Evolutionary conservation across 176 grass and related monocot genomes (phyloP).

Genomic region (Alopecurus myosuroides): DNA sequence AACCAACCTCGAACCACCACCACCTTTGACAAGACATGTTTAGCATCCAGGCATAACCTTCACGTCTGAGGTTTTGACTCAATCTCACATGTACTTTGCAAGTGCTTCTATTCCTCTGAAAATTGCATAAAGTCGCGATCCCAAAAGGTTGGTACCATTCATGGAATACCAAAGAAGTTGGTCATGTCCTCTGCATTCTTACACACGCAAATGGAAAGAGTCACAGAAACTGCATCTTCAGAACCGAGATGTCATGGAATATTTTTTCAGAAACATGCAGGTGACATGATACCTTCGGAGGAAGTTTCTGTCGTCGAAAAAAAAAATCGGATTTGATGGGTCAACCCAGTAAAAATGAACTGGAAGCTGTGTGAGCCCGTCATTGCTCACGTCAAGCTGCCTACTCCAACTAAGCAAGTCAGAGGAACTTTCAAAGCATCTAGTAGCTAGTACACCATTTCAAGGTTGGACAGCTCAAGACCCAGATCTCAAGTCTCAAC

Average conservation of each 20-base stretch:
- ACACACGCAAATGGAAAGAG: not conserved
- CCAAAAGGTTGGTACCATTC: not conserved
- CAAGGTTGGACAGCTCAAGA: not conserved
- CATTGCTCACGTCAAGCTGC: slow-evolving; percentile 23
- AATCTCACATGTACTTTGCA: too few species aligned
- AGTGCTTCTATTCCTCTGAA: not conserved
- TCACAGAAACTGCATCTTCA: not conserved
- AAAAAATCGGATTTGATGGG: not conserved
- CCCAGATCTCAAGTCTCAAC: not conserved
- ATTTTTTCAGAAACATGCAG: not conserved
- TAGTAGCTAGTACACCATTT: not conserved
- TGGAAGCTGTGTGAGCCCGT: not conserved
- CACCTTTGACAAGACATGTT: not conserved
- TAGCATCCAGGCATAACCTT: not conserved
- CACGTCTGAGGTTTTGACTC: too few species aligned
- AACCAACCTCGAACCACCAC: slow-evolving; percentile 28
- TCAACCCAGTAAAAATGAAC: slow-evolving; percentile 8
- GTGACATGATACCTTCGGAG: not conserved
- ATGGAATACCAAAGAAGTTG: not conserved
- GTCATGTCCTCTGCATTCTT: not conserved
- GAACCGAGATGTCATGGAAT: not conserved
- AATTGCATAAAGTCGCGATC: not conserved
- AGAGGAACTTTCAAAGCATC: not conserved
- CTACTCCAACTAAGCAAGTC: slow-evolving; percentile 6
- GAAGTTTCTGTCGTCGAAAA: not conserved